Conservation (phyloP, 2,329 filamentous ascomycete species). For the Ophiostoma ips region DNA sequence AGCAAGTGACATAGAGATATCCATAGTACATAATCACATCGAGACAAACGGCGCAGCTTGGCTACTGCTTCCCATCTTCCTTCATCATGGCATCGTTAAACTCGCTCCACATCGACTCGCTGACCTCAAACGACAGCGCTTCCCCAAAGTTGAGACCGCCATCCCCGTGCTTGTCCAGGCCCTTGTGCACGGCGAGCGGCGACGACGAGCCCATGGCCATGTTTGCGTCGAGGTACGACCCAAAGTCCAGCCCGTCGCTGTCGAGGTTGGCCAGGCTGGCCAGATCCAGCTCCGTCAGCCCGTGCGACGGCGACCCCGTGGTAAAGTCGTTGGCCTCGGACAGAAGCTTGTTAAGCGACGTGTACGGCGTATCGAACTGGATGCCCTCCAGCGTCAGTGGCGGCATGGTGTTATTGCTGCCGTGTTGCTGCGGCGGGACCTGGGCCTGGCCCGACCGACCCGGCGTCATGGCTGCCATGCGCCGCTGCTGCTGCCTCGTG, state of each 20-base stretch:
- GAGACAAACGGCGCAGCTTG: neutral
- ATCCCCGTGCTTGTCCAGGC: conserved; percentile 2
- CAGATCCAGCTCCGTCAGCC: conserved; percentile 30
- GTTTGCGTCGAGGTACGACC: conserved; percentile 33
- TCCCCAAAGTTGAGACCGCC: conserved; percentile 14
- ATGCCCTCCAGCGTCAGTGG: conserved; percentile 20
- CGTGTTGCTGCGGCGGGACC: neutral
- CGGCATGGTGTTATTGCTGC: conserved; percentile 16
- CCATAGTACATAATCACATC: too few species aligned
- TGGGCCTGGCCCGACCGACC: neutral
- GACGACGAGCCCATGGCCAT: conserved; percentile 35
- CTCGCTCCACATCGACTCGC: conserved; percentile 15
- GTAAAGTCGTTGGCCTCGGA: conserved; percentile 38
- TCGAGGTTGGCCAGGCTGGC: conserved; percentile 26
- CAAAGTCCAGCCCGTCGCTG: conserved; percentile 30
- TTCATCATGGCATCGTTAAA: conserved; percentile 9
- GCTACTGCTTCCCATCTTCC: neutral
- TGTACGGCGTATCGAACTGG: conserved; percentile 41
- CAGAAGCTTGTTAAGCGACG: conserved; percentile 48
- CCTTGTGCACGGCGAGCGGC: conserved; percentile 19
- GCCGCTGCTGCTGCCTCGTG: conserved; percentile 25
- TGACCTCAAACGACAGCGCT: conserved; percentile 12
- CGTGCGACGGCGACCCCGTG: conserved; percentile 24
- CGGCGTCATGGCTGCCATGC: conserved; percentile 3
- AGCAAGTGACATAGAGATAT: neutral